phyloP scores from a whole-genome alignment of 2,329 filamentous ascomycete species.

The Falciphora oryzae region DNA sequence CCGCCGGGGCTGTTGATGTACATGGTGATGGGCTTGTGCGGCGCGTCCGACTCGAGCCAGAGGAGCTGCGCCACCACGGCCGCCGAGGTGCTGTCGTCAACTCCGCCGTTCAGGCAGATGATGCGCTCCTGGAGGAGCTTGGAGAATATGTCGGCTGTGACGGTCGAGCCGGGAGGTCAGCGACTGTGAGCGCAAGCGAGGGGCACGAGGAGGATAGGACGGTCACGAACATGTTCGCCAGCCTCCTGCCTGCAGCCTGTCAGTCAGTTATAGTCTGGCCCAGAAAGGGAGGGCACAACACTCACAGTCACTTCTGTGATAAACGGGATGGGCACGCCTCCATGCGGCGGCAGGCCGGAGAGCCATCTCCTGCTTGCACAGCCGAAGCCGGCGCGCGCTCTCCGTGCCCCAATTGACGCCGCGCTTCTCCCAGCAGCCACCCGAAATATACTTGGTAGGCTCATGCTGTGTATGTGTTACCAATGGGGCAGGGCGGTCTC shows the following conservation, averaged over 20 bases:
- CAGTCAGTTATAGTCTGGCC: background rate
- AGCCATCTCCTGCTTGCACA: background rate
- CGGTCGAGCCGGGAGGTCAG: slow-evolving; percentile 2
- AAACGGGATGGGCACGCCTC: slow-evolving; percentile 53
- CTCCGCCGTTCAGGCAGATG: slow-evolving; percentile 84
- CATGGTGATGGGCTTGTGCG: slow-evolving; percentile 89
- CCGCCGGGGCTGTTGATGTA: slow-evolving; percentile 98
- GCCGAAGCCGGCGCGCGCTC: background rate
- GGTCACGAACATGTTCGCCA: slow-evolving; percentile 66
- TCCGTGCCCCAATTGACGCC: background rate
- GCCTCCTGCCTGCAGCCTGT: slow-evolving; percentile 56
- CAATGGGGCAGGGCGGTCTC: background rate
- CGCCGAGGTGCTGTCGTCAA: slow-evolving; percentile 87
- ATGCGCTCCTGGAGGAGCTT: slow-evolving; percentile 86
- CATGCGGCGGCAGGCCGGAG: slow-evolving; percentile 16
- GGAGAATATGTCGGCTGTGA: slow-evolving; percentile 72
- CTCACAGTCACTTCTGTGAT: slow-evolving; percentile 50
- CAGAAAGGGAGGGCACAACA: slow-evolving; percentile 11
- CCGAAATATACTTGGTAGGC: slow-evolving; percentile 2
- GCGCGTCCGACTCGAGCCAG: slow-evolving; percentile 95
- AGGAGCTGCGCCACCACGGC: slow-evolving; percentile 92
- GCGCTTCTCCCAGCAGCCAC: background rate
- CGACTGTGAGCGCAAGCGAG: background rate
- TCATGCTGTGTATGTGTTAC: background rate
- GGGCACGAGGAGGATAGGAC: background rate